phyloP scores from a whole-genome alignment of 441 rosid genomes.

The Cnidoscolus chayamansa region DNA sequence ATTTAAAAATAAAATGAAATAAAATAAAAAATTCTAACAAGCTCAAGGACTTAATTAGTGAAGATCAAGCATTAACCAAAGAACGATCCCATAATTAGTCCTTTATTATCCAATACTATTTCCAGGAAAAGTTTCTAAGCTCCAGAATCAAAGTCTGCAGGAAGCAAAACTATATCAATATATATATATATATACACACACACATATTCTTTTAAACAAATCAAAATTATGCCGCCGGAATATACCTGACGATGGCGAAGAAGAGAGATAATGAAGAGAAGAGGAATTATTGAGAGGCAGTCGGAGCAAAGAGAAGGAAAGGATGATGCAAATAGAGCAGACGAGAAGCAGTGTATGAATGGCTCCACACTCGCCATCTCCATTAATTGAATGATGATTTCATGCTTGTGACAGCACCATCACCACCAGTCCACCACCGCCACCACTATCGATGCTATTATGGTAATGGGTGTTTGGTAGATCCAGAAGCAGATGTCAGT shows the following conservation, averaged over 20 bases:
- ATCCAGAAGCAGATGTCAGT: background rate
- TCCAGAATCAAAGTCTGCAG: too few relatives aligned
- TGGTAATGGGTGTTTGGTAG: background rate
- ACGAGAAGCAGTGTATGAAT: slow-evolving; percentile 40
- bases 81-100: background rate
- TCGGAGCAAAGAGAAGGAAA: slow-evolving; percentile 49
- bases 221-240: background rate
- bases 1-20: too few relatives aligned
- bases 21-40: background rate
- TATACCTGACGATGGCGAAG: slow-evolving; percentile 21
- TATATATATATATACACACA: too few relatives aligned
- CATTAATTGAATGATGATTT: slow-evolving; percentile 9
- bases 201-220: too few relatives aligned
- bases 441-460: background rate
- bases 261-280: slow-evolving; percentile 23
- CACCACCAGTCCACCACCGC: background rate
- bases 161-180: background rate
- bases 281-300: slow-evolving; percentile 47
- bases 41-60: background rate
- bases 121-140: too few relatives aligned
- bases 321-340: slow-evolving; percentile 49
- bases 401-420: background rate
- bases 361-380: slow-evolving; percentile 44
- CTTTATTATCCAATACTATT: background rate
- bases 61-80: background rate